Percentiles rank a stretch among this genome's conserved stretches.
These are phyloP conservation scores for Dothistroma pini DNA, from an alignment of 2,329 filamentous ascomycete genomes.

Conservation along the genomic window DNA sequence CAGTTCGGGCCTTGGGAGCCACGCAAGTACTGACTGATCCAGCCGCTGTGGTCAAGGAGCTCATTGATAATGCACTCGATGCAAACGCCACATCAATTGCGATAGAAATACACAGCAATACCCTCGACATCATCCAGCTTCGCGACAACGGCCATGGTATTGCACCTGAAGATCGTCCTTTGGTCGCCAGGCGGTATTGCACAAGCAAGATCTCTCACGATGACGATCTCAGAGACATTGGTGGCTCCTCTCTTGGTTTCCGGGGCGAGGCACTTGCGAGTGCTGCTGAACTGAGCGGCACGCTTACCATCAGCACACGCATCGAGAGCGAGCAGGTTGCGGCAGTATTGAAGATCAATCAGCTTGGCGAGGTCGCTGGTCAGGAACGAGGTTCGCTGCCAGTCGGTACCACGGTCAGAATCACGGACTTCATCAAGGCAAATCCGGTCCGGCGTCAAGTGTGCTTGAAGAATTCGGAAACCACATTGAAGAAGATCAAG, in stretches of 20 bases:
- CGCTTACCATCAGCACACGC: constrained; percentile 60
- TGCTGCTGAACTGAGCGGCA: constrained; percentile 56
- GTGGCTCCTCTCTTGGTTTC: constrained; percentile 65
- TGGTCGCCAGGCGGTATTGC: constrained; percentile 62
- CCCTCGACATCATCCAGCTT: constrained; percentile 65
- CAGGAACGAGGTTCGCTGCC: constrained; percentile 52
- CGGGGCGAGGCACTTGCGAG: constrained; percentile 70
- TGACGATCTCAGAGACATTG: constrained; percentile 57
- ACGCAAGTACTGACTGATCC: constrained; percentile 59
- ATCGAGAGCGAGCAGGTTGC: constrained; percentile 60
- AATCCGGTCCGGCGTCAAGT: constrained; percentile 62
- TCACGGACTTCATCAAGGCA: constrained; percentile 56
- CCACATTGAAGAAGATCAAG: constrained; percentile 56
- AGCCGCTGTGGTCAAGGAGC: constrained; percentile 65
- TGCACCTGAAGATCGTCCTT: constrained; percentile 55
- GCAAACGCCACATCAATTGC: constrained; percentile 64
- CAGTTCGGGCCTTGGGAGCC: constrained; percentile 57
- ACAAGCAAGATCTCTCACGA: constrained; percentile 71
- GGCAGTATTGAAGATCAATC: constrained; percentile 48
- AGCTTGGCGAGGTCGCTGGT: constrained; percentile 43
- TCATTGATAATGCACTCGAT: constrained; percentile 74
- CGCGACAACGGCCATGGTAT: constrained; percentile 74
- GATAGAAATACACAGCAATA: constrained; percentile 61
- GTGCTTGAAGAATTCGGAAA: constrained; percentile 55
- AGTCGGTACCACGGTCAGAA: constrained; percentile 65